These are phyloP conservation scores for Monosporascus ibericus DNA, from an alignment of 2,329 filamentous ascomycete genomes.

Conservation along the genomic window DNA sequence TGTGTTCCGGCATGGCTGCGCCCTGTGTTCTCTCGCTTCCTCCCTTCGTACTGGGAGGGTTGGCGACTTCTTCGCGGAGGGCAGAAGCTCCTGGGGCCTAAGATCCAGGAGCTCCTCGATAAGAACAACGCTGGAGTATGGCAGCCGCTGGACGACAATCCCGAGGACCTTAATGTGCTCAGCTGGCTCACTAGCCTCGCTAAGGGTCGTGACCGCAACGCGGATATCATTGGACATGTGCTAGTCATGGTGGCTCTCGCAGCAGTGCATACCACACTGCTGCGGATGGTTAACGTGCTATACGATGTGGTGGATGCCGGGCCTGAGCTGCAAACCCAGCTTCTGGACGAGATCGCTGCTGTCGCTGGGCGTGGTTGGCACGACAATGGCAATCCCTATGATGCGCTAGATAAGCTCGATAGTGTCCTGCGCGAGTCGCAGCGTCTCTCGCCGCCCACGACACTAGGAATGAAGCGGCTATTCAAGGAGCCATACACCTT, in stretches of 20 bases:
- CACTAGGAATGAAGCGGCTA: constrained; percentile 3
- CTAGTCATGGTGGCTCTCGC: constrained; percentile 6
- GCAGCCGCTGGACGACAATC: constrained; percentile 1
- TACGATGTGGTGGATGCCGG: constrained; percentile 6
- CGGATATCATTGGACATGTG: constrained; percentile 1
- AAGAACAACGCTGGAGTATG: constrained; percentile 1
- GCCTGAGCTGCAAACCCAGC: neutral
- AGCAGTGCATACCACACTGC: constrained; percentile 8
- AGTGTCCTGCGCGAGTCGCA: constrained; percentile 9
- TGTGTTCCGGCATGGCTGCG: constrained; percentile 4
- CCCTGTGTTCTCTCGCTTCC: constrained; percentile 1
- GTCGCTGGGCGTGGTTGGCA: constrained; percentile 1
- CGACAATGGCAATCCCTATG: constrained; percentile 1
- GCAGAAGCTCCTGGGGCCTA: constrained; percentile 1
- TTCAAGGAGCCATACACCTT: constrained; percentile 4
- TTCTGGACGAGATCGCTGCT: constrained; percentile 3
- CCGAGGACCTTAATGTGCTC: constrained; percentile 6
- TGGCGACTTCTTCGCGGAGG: neutral
- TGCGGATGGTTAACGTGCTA: constrained; percentile 2
- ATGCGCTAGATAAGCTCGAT: constrained; percentile 6
- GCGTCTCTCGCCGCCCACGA: constrained; percentile 2
- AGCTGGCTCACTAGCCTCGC: constrained; percentile 4
- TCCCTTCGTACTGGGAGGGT: constrained; percentile 10
- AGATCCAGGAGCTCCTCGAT: constrained; percentile 4
- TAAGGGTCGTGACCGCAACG: constrained; percentile 2